These are phyloP conservation scores for Alternaria alternata DNA, from an alignment of 2,329 filamentous ascomycete genomes.

Conservation along the genomic window DNA sequence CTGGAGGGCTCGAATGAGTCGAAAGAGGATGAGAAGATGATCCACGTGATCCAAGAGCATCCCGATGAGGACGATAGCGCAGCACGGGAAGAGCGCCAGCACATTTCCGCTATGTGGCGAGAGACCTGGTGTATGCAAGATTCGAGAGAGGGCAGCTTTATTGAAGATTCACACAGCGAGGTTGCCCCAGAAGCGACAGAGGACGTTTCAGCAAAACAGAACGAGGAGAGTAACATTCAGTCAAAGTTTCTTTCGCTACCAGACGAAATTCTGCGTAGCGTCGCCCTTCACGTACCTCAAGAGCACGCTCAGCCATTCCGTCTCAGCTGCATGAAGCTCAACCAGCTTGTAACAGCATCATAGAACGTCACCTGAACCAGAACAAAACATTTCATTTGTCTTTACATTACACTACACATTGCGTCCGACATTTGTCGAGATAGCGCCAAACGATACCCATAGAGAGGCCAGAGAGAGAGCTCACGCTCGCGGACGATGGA, in stretches of 20 bases:
- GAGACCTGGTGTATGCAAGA: conserved; percentile 15
- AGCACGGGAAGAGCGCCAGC: neutral
- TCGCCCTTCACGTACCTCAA: conserved; percentile 1
- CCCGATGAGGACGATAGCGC: conserved; percentile 9
- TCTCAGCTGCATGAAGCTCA: conserved; percentile 7
- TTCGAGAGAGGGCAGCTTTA: neutral
- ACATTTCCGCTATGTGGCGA: conserved; percentile 8
- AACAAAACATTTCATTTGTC: neutral
- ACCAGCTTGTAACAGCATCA: neutral
- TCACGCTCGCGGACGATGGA: too few species aligned
- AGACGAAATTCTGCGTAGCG: neutral
- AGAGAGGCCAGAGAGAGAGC: neutral
- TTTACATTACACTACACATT: neutral
- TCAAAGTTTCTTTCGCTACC: neutral
- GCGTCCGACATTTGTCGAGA: neutral
- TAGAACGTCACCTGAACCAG: neutral
- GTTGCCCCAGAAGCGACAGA: neutral
- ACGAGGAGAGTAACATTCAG: neutral
- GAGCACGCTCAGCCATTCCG: conserved; percentile 2
- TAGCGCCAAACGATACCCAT: neutral
- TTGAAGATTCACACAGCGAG: neutral
- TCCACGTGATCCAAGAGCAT: conserved; percentile 17
- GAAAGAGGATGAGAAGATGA: conserved; percentile 7
- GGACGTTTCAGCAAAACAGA: neutral
- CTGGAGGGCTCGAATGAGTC: neutral